Percentiles rank a stretch among this genome's conserved stretches.
Conservation (phyloP, 106 monocot species). For the Gastrodia elata region DNA sequence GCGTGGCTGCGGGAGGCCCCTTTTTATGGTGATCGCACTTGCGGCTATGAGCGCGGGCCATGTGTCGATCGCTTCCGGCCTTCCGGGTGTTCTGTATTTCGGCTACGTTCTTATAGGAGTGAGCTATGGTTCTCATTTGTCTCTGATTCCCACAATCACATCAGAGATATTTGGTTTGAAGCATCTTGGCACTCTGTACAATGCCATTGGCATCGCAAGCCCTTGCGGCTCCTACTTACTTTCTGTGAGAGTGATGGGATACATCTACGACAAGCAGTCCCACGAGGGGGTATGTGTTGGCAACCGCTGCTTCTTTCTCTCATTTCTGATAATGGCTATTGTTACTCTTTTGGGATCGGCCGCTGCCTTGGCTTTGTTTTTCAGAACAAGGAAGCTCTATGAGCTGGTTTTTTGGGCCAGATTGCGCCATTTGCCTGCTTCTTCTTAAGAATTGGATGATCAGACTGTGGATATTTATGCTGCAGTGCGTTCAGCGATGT, state of each 20-base stretch:
- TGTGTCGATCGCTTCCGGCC: constrained; percentile 23
- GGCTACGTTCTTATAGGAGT: constrained; percentile 40
- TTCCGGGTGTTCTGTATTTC: constrained; percentile 24
- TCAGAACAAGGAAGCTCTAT: constrained; percentile 34
- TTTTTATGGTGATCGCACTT: constrained; percentile 28
- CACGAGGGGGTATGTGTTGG: constrained; percentile 18
- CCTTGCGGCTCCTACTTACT: constrained; percentile 48
- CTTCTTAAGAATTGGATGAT: not conserved
- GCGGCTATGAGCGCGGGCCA: constrained; percentile 35
- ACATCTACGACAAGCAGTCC: constrained; percentile 36
- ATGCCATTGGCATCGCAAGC: constrained; percentile 69
- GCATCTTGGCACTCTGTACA: constrained; percentile 64
- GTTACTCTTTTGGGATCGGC: constrained; percentile 19
- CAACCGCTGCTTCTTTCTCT: constrained; percentile 42
- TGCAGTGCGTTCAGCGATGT: no score
- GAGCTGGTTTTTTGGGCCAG: constrained; percentile 15
- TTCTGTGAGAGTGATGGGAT: constrained; percentile 43
- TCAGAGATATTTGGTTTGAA: constrained; percentile 50
- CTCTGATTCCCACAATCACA: constrained; percentile 38
- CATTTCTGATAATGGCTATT: constrained; percentile 44
- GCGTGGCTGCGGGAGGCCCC: constrained; percentile 26
- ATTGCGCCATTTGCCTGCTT: not conserved
- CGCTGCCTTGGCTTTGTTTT: constrained; percentile 20
- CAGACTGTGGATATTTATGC: not conserved
- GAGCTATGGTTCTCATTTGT: constrained; percentile 48